These are phyloP conservation scores for Dictyostelium firmibasis DNA, from an alignment of 78 protist species.

Conservation along the genomic window DNA sequence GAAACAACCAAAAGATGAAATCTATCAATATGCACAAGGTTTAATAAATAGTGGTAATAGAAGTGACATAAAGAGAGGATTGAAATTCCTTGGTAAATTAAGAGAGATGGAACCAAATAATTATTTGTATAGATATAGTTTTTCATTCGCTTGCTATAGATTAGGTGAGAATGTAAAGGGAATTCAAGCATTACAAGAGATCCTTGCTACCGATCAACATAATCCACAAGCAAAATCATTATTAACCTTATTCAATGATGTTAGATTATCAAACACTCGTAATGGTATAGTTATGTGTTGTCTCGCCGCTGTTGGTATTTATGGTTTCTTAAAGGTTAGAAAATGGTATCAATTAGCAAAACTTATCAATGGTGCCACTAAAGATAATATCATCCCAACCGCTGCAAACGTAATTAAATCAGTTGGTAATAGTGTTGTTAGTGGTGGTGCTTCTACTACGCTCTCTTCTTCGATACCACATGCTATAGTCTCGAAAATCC, in stretches of 20 bases:
- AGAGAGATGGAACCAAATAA: conserved; percentile 23
- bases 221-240: conserved; percentile 73
- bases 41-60: conserved; percentile 23
- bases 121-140: conserved; percentile 41
- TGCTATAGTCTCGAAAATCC: background rate
- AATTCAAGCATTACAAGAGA: conserved; percentile 36
- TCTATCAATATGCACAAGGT: conserved; percentile 11
- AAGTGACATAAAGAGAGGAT: conserved; percentile 61
- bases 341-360: conserved; percentile 15
- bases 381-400: too few species aligned
- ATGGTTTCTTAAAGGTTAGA: conserved; percentile 31
- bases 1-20: conserved; percentile 71
- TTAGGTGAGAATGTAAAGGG: conserved; percentile 45
- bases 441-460: background rate
- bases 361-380: background rate
- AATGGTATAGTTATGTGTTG: conserved; percentile 24
- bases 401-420: background rate
- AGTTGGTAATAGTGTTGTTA: background rate
- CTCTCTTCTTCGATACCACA: background rate
- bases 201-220: conserved; percentile 57
- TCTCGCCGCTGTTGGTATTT: conserved; percentile 4
- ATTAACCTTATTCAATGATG: conserved; percentile 42
- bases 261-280: conserved; percentile 27
- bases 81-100: conserved; percentile 23
- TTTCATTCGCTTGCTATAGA: conserved; percentile 64